A percentile compares a stretch with the other conserved stretches of the same genome.
These are phyloP conservation scores for Pseudopyricularia javanii DNA, from an alignment of 2,329 filamentous ascomycete species.

Conservation along the genomic window DNA sequence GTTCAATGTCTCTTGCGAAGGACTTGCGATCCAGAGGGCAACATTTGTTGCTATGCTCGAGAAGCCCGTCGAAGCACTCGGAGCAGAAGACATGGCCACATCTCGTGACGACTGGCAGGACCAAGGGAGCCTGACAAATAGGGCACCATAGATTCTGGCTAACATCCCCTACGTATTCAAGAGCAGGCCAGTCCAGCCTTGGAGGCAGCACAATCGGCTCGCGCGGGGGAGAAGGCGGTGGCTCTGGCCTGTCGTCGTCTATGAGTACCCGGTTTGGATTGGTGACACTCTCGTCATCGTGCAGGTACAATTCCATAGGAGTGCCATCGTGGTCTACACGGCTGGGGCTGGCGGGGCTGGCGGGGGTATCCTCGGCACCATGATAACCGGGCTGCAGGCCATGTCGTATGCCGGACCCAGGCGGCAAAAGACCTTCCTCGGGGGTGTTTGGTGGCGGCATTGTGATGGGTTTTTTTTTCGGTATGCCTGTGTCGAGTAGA, in stretches of 20 bases:
- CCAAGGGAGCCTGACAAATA: conserved; percentile 45
- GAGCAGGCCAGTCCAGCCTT: conserved; percentile 17
- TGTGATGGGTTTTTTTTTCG: conserved; percentile 6
- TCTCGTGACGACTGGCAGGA: conserved; percentile 45
- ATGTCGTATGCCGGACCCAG: neutral
- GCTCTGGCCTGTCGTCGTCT: neutral
- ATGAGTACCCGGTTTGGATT: neutral
- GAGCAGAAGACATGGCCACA: conserved; percentile 57
- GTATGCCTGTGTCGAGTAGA: neutral
- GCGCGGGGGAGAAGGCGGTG: neutral
- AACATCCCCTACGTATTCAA: conserved; percentile 18
- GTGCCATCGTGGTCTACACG: neutral
- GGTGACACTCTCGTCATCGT: neutral
- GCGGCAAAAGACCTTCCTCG: conserved; percentile 6
- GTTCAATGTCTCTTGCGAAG: conserved; percentile 13
- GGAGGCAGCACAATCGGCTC: conserved; percentile 3
- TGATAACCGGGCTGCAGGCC: neutral
- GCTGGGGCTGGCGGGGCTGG: neutral
- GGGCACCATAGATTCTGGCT: conserved; percentile 23
- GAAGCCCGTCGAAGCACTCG: conserved; percentile 36
- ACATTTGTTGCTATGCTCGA: conserved; percentile 23
- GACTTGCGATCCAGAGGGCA: conserved; percentile 48
- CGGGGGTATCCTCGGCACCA: neutral
- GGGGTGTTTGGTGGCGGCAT: conserved; percentile 16
- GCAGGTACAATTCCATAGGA: neutral